Conservation (phyloP, 768 basidiomycete species). For the Gymnopilus dilepis region DNA sequence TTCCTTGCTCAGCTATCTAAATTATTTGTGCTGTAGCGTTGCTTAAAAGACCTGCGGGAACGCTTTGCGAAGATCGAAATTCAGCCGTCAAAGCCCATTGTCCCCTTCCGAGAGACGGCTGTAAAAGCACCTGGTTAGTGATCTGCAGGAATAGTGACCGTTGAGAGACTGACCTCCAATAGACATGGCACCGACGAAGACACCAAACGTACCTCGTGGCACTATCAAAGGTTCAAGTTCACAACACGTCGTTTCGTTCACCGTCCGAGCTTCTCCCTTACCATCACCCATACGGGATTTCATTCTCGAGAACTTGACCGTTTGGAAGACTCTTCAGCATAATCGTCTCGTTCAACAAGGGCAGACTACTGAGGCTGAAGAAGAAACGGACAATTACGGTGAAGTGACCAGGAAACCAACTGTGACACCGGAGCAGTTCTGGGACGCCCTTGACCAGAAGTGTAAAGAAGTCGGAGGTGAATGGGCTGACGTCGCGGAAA, state of each 20-base stretch:
- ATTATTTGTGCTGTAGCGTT: slow-evolving; percentile 63
- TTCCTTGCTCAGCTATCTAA: neutral
- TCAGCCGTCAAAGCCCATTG: slow-evolving; percentile 93
- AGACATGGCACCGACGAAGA: slow-evolving; percentile 92
- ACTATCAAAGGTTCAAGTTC: slow-evolving; percentile 74
- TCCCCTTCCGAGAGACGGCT: slow-evolving; percentile 96
- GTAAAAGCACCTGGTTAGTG: slow-evolving; percentile 72
- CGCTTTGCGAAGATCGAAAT: slow-evolving; percentile 94
- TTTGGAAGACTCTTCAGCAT: slow-evolving; percentile 65
- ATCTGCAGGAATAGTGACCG: neutral
- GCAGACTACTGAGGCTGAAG: slow-evolving; percentile 37
- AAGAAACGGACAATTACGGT: slow-evolving; percentile 54
- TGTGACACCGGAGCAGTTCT: slow-evolving; percentile 79
- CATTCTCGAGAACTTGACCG: slow-evolving; percentile 70
- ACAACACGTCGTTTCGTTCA: slow-evolving; percentile 77
- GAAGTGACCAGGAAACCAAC: slow-evolving; percentile 66
- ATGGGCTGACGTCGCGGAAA: slow-evolving; percentile 75
- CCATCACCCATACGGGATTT: slow-evolving; percentile 77
- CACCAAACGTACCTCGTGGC: slow-evolving; percentile 70
- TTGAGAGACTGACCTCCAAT: neutral
- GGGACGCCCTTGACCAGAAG: slow-evolving; percentile 67
- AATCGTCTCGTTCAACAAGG: slow-evolving; percentile 42
- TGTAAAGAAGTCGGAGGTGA: slow-evolving; percentile 81
- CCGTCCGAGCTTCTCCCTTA: slow-evolving; percentile 82
- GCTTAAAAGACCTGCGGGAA: slow-evolving; percentile 94